phyloP scores from a whole-genome alignment of 495 filamentous ascomycete species.

The Xylaria grammica region DNA sequence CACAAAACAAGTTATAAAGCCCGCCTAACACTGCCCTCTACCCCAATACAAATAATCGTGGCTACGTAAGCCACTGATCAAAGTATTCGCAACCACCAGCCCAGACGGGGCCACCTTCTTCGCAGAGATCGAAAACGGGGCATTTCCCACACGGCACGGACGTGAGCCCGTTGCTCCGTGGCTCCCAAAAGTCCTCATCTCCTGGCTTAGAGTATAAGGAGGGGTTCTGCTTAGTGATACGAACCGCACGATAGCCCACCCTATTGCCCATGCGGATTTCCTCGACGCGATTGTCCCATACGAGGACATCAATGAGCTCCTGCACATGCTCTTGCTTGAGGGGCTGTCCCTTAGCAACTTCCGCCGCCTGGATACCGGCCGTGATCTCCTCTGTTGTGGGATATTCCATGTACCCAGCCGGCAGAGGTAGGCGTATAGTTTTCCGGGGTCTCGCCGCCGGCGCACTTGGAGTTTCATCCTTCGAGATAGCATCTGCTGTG shows the following conservation, averaged over 20 bases:
- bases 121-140: slow-evolving; percentile 92
- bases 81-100: slow-evolving; percentile 93
- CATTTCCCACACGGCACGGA: slow-evolving; percentile 90
- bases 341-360: slow-evolving; percentile 66
- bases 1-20: slow-evolving; percentile 21
- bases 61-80: slow-evolving; percentile 71
- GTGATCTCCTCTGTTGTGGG: slow-evolving; percentile 78
- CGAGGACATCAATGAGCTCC: slow-evolving; percentile 81
- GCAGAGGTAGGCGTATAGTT: slow-evolving; percentile 63
- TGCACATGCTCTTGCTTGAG: slow-evolving; percentile 74
- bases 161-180: slow-evolving; percentile 67
- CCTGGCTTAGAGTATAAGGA: slow-evolving; percentile 38
- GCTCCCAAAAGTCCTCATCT: slow-evolving; percentile 52
- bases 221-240: slow-evolving; percentile 46
- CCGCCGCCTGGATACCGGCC: slow-evolving; percentile 66
- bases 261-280: slow-evolving; percentile 49
- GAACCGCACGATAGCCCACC: slow-evolving; percentile 55
- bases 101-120: slow-evolving; percentile 84
- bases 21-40: background rate
- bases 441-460: slow-evolving; percentile 47
- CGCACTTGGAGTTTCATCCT: slow-evolving; percentile 35
- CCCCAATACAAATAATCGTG: background rate
- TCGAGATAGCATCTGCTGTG: slow-evolving; percentile 49
- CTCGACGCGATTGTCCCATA: slow-evolving; percentile 80
- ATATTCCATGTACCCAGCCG: slow-evolving; percentile 72